A percentile compares a stretch with the other conserved stretches of the same genome.
phyloP scores from a whole-genome alignment of 768 basidiomycete species.

The Tricholoma sp. region DNA sequence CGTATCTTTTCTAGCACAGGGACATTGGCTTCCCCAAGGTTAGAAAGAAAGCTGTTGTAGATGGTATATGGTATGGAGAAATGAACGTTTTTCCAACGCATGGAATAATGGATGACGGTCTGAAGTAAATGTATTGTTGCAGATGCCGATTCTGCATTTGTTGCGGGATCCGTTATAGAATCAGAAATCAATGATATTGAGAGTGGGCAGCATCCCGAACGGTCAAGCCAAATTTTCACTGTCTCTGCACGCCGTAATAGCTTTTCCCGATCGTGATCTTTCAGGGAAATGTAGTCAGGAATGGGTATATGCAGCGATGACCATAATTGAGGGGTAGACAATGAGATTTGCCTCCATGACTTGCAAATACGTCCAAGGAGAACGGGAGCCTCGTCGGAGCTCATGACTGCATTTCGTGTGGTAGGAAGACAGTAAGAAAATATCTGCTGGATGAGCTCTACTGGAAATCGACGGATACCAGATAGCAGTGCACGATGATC shows the following conservation, averaged over 20 bases:
- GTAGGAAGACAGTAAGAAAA: conserved; percentile 16
- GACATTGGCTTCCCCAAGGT: neutral
- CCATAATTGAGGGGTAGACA: conserved; percentile 20
- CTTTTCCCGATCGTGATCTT: neutral
- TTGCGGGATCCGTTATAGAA: neutral
- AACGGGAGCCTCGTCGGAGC: conserved; percentile 11
- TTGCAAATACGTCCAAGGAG: conserved; percentile 16
- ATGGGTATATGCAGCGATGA: conserved; percentile 11
- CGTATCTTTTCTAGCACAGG: neutral
- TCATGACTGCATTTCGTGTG: conserved; percentile 11
- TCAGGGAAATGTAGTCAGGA: neutral
- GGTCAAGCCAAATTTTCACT: neutral
- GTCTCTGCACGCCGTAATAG: neutral
- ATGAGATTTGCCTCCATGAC: conserved; percentile 15
- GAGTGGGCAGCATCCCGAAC: neutral
- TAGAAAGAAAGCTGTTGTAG: neutral
- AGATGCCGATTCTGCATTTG: neutral
- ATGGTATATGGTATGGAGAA: neutral
- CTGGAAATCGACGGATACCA: neutral
- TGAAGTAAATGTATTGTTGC: neutral
- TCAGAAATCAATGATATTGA: neutral
- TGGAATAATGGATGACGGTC: neutral
- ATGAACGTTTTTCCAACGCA: neutral
- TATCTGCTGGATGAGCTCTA: neutral
- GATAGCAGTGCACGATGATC: neutral